These are phyloP conservation scores for Debaryomyces hansenii DNA, from an alignment of 805 yeast genomes.

Conservation along the genomic window DNA sequence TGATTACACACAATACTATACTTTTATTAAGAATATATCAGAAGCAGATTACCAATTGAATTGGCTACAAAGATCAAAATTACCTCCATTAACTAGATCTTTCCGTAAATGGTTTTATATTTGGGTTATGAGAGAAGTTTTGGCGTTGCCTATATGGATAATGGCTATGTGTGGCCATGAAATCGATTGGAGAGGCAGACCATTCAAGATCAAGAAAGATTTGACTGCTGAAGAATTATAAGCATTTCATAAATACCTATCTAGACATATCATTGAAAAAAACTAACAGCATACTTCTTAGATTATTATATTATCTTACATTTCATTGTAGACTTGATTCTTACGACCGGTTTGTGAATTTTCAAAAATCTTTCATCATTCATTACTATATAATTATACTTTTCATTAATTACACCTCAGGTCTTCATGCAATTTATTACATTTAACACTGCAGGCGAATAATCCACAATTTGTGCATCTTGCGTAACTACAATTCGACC, in stretches of 20 bases:
- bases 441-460: slow-evolving; percentile 39
- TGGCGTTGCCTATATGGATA: slow-evolving; percentile 85
- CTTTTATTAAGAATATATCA: slow-evolving; percentile 33
- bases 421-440: slow-evolving; percentile 40
- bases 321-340: too few species aligned
- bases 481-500: slow-evolving; percentile 34
- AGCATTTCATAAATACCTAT: neutral
- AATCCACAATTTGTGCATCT: slow-evolving; percentile 42
- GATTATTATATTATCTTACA: too few species aligned
- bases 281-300: too few species aligned
- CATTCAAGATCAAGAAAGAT: slow-evolving; percentile 71
- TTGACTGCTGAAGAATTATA: slow-evolving; percentile 69
- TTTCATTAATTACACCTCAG: slow-evolving; percentile 33
- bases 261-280: neutral
- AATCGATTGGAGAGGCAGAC: slow-evolving; percentile 78
- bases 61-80: slow-evolving; percentile 21
- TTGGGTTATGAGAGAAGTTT: slow-evolving; percentile 70
- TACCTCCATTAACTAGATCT: slow-evolving; percentile 16
- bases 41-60: slow-evolving; percentile 17
- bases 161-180: slow-evolving; percentile 75
- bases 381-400: too few species aligned
- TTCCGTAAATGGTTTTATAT: slow-evolving; percentile 27
- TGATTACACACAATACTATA: slow-evolving; percentile 61
- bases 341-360: too few species aligned
- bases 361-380: too few species aligned